Base-by-base conservation (phyloP, 257 asterid genomes). In the Solanum medicagineum region DNA sequence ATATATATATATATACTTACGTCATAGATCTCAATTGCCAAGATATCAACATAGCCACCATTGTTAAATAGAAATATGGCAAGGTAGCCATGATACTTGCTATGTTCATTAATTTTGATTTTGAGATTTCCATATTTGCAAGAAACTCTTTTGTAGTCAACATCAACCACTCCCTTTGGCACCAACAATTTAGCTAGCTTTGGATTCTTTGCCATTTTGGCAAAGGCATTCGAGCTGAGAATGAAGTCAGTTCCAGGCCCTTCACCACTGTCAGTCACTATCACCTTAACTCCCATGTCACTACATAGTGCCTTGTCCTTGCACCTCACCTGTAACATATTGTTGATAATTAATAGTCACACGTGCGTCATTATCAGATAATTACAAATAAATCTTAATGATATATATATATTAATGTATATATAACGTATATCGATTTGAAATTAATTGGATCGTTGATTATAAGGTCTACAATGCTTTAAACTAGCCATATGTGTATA, bases 281-380 rank as follows among this genome's bases (percentile, higher is more conserved):
- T 79, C 57, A 89, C 87, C 59, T 81, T 83, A 22, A 86, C 84
- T 36, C 91, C 89, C 53, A 60, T 63, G 8, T 87, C 77, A 9
- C 62, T 83, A 65, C 91, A 89, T 16, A 81, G 74, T 24, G 22
- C 22, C 20, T 62, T 22, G 80, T 86, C 80, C 83, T 89, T 87
- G 86, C 89, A 89, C 88, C 86, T 83, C 36, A 89, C 89, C 91
- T 89, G 81, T 9, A 80, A n/a, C 36, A 81, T 73, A 36, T 56
- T 11, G 66, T 16, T 24, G 10, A 80, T 14, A 15, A 49, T 77
- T 2, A 77, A 4, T 36, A 36, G 42, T 36, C 42, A 36, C 42
- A 32, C 36, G 36, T 32, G 36, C 0, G 36, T 32, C 36, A 32
- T 32, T 36, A 5, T 36, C 6, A 4, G 7, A 7, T 4, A 36